Evolutionary conservation across 257 asterid species (phyloP).

Genomic region (Solanum piurae): DNA sequence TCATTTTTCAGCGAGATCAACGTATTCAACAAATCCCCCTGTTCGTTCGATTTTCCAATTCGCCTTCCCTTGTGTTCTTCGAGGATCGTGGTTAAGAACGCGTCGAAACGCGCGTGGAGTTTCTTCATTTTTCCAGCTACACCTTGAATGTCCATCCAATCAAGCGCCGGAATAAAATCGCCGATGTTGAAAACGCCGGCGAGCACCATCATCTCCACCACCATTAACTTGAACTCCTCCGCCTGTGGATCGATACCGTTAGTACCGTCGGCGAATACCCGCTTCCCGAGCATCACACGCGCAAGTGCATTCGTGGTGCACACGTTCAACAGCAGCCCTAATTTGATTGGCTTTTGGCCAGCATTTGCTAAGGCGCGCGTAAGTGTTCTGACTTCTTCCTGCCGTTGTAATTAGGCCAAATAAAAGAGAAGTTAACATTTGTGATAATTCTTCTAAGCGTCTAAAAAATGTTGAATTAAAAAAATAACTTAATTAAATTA

Average conservation of each 20-base stretch:
- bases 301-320: conserved; percentile 70
- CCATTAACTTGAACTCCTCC: conserved; percentile 75
- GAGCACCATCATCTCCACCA: conserved; percentile 67
- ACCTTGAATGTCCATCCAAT: conserved; percentile 66
- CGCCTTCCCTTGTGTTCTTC: conserved; percentile 45
- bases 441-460: not conserved
- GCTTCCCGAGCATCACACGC: conserved; percentile 62
- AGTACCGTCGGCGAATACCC: conserved; percentile 45
- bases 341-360: conserved; percentile 20
- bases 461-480: too few species aligned
- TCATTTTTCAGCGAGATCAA: conserved; percentile 47
- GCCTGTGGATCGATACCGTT: conserved; percentile 59
- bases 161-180: conserved; percentile 72
- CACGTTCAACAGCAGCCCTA: conserved; percentile 47
- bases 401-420: not conserved
- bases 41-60: not conserved
- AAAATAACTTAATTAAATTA: too few species aligned
- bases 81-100: conserved; percentile 38
- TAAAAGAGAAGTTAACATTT: not conserved
- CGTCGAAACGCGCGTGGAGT: conserved; percentile 64
- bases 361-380: conserved; percentile 35
- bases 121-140: conserved; percentile 68
- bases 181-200: conserved; percentile 85
- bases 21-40: conserved; percentile 40
- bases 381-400: conserved; percentile 62